These are phyloP conservation scores for Emericellopsis terricola DNA, from an alignment of 495 filamentous ascomycete species.

Conservation along the genomic window DNA sequence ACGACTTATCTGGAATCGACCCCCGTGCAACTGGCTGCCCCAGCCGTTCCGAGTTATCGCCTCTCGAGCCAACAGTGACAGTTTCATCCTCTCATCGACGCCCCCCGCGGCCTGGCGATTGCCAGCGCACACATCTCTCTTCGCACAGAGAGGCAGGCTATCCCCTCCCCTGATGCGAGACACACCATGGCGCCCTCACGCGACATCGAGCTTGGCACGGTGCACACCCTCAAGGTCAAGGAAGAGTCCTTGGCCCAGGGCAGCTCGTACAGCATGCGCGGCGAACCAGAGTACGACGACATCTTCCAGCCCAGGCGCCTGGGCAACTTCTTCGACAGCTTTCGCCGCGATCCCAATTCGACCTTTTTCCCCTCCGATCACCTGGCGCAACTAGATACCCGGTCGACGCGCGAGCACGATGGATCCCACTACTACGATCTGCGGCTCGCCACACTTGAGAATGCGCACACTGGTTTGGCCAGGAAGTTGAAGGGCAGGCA, in stretches of 20 bases:
- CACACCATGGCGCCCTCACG: slow-evolving; percentile 2
- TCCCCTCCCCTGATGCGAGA: neutral
- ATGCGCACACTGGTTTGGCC: slow-evolving; percentile 59
- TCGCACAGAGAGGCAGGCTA: neutral
- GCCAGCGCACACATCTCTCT: neutral
- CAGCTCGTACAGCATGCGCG: slow-evolving; percentile 21
- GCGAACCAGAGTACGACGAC: slow-evolving; percentile 18
- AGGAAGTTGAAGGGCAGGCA: slow-evolving; percentile 68
- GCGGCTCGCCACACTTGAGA: slow-evolving; percentile 52
- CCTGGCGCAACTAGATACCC: slow-evolving; percentile 9
- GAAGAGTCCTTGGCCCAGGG: slow-evolving; percentile 19
- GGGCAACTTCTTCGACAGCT: slow-evolving; percentile 50
- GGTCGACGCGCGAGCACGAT: slow-evolving; percentile 4
- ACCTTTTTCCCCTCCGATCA: slow-evolving; percentile 35
- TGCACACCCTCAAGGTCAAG: slow-evolving; percentile 18
- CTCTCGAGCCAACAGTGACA: neutral
- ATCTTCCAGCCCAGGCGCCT: slow-evolving; percentile 11
- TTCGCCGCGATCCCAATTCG: slow-evolving; percentile 60
- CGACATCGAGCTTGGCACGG: slow-evolving; percentile 18
- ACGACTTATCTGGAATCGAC: too few relatives aligned
- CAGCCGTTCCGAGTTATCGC: too few relatives aligned
- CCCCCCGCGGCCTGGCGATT: neutral
- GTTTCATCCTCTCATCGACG: neutral
- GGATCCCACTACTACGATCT: slow-evolving; percentile 49
- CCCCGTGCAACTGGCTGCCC: too few relatives aligned